Evolutionary conservation across 306 rosid species (phyloP).

Genomic region (Pachyrhizus erosus): DNA sequence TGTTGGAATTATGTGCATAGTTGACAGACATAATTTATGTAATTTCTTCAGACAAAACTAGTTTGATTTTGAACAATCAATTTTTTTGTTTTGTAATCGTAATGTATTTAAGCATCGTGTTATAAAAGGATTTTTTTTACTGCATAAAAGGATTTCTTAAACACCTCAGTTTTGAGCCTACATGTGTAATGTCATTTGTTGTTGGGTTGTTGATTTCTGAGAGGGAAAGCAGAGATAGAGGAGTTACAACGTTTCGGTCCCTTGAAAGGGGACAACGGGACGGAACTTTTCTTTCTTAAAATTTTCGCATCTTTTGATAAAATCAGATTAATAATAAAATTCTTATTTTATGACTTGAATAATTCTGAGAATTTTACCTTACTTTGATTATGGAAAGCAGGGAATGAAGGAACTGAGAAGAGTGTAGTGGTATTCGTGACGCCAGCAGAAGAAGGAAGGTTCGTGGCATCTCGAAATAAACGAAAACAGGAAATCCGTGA

Average conservation of each 20-base stretch:
- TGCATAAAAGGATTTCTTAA: not conserved
- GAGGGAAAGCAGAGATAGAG: not conserved
- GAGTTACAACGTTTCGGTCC: slow-evolving; percentile 10
- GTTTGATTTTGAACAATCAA: not conserved
- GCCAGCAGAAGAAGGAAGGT: slow-evolving; percentile 30
- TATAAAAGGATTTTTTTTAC: too few species aligned
- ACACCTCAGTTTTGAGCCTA: not conserved
- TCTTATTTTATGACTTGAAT: too few species aligned
- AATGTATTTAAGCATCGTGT: not conserved
- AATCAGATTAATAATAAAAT: too few species aligned
- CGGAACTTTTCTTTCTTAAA: slow-evolving; percentile 10
- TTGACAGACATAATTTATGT: not conserved
- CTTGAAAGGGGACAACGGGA: slow-evolving; percentile 33
- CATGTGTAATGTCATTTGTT: not conserved
- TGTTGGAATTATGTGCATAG: not conserved
- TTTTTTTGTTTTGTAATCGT: not conserved
- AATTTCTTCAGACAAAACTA: not conserved
- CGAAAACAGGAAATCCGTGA: slow-evolving; percentile 45
- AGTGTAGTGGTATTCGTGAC: not conserved
- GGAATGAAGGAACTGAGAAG: not conserved
- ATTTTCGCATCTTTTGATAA: slow-evolving; percentile 14
- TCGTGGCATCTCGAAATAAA: slow-evolving; percentile 40
- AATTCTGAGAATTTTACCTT: not conserved
- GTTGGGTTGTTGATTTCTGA: not conserved
- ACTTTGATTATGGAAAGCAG: not conserved